Conservation (phyloP, 306 rosid genomes). For the Acacia crassicarpa region DNA sequence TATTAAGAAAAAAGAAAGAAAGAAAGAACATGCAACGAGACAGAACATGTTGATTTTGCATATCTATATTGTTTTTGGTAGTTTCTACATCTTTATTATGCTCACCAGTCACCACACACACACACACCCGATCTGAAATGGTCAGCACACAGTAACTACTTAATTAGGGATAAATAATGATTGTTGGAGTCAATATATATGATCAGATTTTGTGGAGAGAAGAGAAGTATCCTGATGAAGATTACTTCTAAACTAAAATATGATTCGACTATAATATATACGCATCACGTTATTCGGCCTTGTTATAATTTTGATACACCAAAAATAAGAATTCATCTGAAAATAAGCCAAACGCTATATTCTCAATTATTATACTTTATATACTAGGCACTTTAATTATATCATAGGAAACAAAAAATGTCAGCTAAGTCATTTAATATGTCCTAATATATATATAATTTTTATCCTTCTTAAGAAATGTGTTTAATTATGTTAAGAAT, state of each 20-base stretch:
- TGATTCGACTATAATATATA: not conserved
- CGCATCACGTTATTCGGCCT: not conserved
- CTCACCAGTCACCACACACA: not conserved
- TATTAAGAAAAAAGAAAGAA: no score
- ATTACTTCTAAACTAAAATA: not conserved
- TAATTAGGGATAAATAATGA: not conserved
- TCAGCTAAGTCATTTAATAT: no score
- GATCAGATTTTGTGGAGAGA: not conserved
- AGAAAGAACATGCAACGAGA: not conserved
- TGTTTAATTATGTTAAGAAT: no score
- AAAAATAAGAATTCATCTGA: not conserved
- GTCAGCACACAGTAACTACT: not conserved
- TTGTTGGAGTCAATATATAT: not conserved
- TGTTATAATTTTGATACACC: not conserved
- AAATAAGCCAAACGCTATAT: not conserved
- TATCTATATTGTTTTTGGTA: not conserved
- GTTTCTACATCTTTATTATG: not conserved
- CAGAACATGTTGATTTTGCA: constrained; percentile 5
- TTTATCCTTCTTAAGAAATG: no score
- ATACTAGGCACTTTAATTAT: no score
- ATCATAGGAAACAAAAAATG: no score
- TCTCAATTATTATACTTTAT: not conserved
- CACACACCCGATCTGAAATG: not conserved
- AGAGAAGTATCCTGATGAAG: not conserved
- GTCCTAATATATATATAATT: no score